These are phyloP conservation scores for Globisporangium nodosum DNA, from an alignment of 352 stramenopile genomes.

Conservation along the genomic window DNA sequence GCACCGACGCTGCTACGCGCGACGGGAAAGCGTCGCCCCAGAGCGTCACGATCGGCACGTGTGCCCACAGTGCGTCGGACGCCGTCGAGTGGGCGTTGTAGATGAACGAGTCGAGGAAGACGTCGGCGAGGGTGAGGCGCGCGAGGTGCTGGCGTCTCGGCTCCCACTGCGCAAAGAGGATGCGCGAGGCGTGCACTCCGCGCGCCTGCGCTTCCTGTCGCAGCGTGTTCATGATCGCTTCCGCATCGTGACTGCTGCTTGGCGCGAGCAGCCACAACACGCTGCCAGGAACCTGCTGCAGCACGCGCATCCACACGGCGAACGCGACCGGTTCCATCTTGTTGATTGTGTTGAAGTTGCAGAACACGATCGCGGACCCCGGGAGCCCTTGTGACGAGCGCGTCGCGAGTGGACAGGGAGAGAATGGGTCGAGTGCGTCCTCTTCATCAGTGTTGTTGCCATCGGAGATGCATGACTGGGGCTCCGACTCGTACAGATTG, in stretches of 20 bases:
- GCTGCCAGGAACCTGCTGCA: constrained; percentile 74
- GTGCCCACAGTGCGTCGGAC: constrained; percentile 84
- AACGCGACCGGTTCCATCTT: constrained; percentile 92
- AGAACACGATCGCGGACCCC: constrained; percentile 51
- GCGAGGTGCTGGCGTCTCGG: constrained; percentile 75
- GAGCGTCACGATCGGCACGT: constrained; percentile 88
- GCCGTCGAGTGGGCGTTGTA: constrained; percentile 97
- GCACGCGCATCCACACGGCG: constrained; percentile 82
- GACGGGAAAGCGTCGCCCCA: constrained; percentile 69
- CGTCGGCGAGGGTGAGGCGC: constrained; percentile 72
- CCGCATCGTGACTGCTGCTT: constrained; percentile 15
- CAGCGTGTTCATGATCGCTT: constrained; percentile 34
- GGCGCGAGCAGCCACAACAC: constrained; percentile 85
- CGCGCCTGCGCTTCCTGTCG: constrained; percentile 45
- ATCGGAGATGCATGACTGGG: constrained; percentile 3
- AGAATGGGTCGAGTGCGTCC: neutral
- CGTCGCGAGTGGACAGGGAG: constrained; percentile 16
- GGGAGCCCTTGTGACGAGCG: constrained; percentile 27
- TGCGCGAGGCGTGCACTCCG: constrained; percentile 49
- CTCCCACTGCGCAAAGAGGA: constrained; percentile 67
- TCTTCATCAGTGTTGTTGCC: neutral
- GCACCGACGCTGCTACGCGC: constrained; percentile 58
- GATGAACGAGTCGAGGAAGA: constrained; percentile 94
- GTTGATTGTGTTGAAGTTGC: constrained; percentile 93
- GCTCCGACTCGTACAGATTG: constrained; percentile 69